Base-by-base conservation (phyloP, 2,329 filamentous ascomycete genomes). In the Plenodomus tracheiphilus region DNA sequence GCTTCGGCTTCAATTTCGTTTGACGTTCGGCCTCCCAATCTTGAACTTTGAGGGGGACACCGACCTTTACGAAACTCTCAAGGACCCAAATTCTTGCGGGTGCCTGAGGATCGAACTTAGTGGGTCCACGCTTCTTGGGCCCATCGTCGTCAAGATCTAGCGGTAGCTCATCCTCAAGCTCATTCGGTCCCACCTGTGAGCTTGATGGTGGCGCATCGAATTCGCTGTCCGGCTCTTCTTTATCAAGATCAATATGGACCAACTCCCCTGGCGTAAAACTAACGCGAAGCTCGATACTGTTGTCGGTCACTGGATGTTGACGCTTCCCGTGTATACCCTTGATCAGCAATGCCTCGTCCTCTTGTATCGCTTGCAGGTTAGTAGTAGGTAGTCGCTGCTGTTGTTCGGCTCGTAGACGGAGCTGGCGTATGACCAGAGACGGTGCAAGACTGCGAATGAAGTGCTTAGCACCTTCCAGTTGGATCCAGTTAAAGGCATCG, bases 401-500 rank as follows among this genome's bases (percentile, higher is more conserved):
- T 4, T 56, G 47, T 41, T 61, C 54, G 2, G 66, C 72, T 38
- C 71, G 64, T 52, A 78, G 51, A 13, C 76, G 70, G 28, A 80
- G 77, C 51, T 81, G 85, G 51, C 81, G 83, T 13, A 85, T 78
- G 2, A 97, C 76, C 1, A 97, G 74, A 7, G 87, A 85, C 10
- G 91, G 89, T 0, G 91, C 88, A 10, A 97, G 75, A 21, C 89
- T 87, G 13, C 87, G 83, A 21, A 96, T 85, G 52, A 96, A 89
- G 65, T 96, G 96, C 64, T 88, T 83, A 15, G 92, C 91, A 0
- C 92, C 93, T 42, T 81, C 81, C 21, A 85, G 82, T 60, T 85
- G 87, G 4, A 81, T 84, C 94, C 94, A 99, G 50, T 92, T 91
- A 58, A 99, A 95, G 0, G 86, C 87, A 54, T 95, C 86, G 1